A percentile compares a stretch with the other conserved stretches of the same genome.
These are phyloP conservation scores for Fusarium odoratissimum DNA, from an alignment of 2,329 filamentous ascomycete genomes.

Conservation along the genomic window DNA sequence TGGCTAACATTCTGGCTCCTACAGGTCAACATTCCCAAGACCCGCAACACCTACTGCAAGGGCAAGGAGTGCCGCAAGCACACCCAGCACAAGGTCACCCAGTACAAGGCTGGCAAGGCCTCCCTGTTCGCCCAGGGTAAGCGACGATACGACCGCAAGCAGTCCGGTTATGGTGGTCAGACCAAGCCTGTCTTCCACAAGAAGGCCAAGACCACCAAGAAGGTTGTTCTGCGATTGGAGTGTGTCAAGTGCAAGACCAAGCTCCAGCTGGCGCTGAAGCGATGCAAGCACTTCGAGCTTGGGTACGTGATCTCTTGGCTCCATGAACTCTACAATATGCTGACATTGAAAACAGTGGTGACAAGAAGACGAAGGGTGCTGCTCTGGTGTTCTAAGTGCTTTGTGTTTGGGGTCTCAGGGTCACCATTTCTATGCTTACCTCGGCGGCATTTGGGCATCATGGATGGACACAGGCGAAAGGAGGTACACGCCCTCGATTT, in stretches of 20 bases:
- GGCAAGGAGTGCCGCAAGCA: conserved; percentile 93
- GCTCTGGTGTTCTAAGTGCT: conserved; percentile 96
- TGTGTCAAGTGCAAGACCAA: conserved; percentile 99
- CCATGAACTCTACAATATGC: conserved; percentile 38
- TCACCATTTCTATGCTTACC: conserved; percentile 57
- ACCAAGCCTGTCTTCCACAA: conserved; percentile 99
- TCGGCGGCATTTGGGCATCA: conserved; percentile 60
- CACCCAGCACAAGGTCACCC: conserved; percentile 92
- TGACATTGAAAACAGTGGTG: conserved; percentile 77
- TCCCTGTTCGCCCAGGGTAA: conserved; percentile 98
- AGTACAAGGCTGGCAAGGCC: conserved; percentile 98
- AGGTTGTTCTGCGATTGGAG: conserved; percentile 98
- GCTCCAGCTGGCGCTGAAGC: conserved; percentile 97
- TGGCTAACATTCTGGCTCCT: conserved; percentile 48
- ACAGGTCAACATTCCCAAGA: conserved; percentile 98
- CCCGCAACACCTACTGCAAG: conserved; percentile 97
- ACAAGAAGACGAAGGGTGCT: conserved; percentile 99
- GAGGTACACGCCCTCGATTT: conserved; percentile 58
- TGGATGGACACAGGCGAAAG: conserved; percentile 63
- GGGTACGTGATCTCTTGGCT: conserved; percentile 73
- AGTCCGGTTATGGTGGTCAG: conserved; percentile 99
- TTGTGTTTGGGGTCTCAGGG: conserved; percentile 54
- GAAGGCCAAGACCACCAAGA: conserved; percentile 99
- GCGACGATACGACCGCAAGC: conserved; percentile 99
- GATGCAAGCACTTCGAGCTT: conserved; percentile 99